phyloP scores from a whole-genome alignment of 176 grass and related monocot genomes.

The Coix lacrymajobi region DNA sequence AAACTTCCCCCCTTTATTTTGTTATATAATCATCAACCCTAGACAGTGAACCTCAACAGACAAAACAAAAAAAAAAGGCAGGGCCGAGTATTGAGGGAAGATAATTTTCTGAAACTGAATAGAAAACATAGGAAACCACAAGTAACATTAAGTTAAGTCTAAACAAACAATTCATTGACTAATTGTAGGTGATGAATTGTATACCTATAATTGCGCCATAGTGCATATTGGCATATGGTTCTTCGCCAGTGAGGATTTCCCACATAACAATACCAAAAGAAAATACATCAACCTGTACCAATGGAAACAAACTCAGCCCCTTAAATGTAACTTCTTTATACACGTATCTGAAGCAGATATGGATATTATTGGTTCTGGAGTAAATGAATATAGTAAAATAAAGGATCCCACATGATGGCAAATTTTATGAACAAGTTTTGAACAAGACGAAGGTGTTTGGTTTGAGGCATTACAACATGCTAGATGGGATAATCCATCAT shows the following conservation, averaged over 20 bases:
- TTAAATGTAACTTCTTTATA: not conserved
- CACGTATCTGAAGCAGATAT: not conserved
- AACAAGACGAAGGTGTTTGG: not conserved
- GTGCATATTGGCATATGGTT: conserved; percentile 94
- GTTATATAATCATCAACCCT: not conserved
- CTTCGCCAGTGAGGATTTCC: conserved; percentile 88
- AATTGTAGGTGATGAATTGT: not conserved
- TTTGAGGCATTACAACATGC: not conserved
- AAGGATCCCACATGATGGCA: not conserved
- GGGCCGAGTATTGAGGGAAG: not conserved
- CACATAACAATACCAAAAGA: conserved; percentile 91
- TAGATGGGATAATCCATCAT: not conserved
- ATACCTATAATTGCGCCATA: conserved; percentile 94
- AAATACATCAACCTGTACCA: conserved; percentile 80
- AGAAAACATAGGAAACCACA: not conserved
- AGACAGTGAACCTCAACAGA: not conserved
- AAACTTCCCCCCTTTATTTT: no score
- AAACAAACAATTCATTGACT: not conserved
- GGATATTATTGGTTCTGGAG: not conserved
- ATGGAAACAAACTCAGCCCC: conserved; percentile 13
- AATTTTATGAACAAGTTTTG: not conserved
- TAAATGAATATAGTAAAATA: not conserved
- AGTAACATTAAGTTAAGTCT: not conserved
- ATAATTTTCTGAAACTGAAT: not conserved
- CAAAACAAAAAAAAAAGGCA: not conserved